These are phyloP conservation scores for Serendipita sp. DNA, from an alignment of 768 basidiomycete species.

Conservation along the genomic window DNA sequence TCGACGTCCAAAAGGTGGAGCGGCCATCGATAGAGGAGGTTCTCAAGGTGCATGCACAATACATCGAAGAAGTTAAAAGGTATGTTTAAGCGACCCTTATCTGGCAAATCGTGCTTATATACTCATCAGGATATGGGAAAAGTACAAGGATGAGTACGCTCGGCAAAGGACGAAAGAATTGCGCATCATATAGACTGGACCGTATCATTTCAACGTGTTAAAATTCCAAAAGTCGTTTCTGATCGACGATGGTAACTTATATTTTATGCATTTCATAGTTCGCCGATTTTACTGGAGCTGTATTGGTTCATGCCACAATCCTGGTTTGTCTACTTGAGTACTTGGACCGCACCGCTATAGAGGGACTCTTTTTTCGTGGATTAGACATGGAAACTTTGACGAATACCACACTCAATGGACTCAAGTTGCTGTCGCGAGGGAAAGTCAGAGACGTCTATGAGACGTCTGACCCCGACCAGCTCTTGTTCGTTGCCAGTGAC, in stretches of 20 bases:
- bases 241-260: neutral
- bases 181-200: slow-evolving; percentile 34
- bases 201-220: neutral
- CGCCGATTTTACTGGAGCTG: no score
- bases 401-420: slow-evolving; percentile 17
- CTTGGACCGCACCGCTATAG: no score
- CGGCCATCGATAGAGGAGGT: slow-evolving; percentile 74
- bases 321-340: no score
- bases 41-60: slow-evolving; percentile 58
- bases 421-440: slow-evolving; percentile 66
- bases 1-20: slow-evolving; percentile 57
- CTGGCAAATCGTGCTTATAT: neutral
- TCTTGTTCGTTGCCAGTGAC: slow-evolving; percentile 90
- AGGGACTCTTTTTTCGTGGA: no score
- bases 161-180: slow-evolving; percentile 62
- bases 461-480: slow-evolving; percentile 25
- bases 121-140: slow-evolving; percentile 71
- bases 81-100: slow-evolving; percentile 16
- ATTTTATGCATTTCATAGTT: neutral
- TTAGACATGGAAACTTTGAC: neutral
- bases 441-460: slow-evolving; percentile 95
- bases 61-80: slow-evolving; percentile 88
- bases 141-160: slow-evolving; percentile 89
- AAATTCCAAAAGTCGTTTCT: neutral
- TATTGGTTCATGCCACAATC: no score